Evolutionary conservation across 2,329 filamentous ascomycete species (phyloP).

Genomic region (Immersiporthe knoxdaviesiana): DNA sequence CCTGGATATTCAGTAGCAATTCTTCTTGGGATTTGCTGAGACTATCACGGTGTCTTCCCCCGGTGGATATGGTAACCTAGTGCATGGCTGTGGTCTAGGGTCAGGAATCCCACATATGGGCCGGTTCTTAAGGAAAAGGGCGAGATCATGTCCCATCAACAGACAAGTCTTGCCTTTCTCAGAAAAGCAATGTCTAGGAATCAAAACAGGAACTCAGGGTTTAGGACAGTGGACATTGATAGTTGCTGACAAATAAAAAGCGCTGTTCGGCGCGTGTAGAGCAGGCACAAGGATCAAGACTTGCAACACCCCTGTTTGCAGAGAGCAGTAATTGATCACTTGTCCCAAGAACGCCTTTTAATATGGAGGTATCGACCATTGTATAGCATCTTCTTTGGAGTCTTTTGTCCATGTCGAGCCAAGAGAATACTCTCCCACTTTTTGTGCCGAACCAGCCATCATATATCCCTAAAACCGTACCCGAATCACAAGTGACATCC

Average conservation of each 20-base stretch:
- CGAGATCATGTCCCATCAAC: neutral
- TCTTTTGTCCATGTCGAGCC: constrained; percentile 34
- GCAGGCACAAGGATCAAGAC: constrained; percentile 1
- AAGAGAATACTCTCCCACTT: constrained; percentile 35
- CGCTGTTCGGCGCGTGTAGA: neutral
- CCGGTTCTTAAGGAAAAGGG: neutral
- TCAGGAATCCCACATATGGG: neutral
- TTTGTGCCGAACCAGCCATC: constrained; percentile 27
- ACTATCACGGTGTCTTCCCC: too few species aligned
- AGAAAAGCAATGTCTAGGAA: neutral
- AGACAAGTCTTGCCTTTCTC: neutral
- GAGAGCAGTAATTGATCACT: constrained; percentile 23
- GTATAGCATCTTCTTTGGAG: constrained; percentile 28
- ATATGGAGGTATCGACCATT: constrained; percentile 30
- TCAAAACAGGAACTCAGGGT: neutral
- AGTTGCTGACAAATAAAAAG: neutral
- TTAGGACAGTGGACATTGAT: neutral
- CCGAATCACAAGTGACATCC: constrained; percentile 42
- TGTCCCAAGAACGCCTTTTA: constrained; percentile 28
- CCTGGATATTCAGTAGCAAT: too few species aligned
- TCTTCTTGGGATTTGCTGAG: too few species aligned
- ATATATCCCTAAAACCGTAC: constrained; percentile 29
- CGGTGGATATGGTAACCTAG: neutral
- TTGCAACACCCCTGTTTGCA: constrained; percentile 3
- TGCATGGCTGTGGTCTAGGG: neutral